Evolutionary conservation across 2,329 filamentous ascomycete genomes (phyloP).

Genomic region (Tetracladium maxilliforme): DNA sequence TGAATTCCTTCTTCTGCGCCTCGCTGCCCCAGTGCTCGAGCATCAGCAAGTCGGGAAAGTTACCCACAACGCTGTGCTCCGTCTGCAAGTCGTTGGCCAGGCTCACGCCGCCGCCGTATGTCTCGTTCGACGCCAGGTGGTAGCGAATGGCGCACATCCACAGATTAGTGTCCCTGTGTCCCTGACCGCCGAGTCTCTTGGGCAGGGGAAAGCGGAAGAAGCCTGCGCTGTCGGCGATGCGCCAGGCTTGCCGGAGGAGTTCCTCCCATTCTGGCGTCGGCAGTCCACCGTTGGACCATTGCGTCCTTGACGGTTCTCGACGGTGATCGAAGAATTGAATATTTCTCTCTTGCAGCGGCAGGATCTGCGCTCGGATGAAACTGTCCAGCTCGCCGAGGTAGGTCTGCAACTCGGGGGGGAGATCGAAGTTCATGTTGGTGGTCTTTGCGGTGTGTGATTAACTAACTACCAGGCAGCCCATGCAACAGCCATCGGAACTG

Average conservation of each 20-base stretch:
- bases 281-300: constrained; percentile 42
- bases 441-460: no score
- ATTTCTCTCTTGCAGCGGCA: constrained; percentile 43
- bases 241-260: constrained; percentile 30
- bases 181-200: constrained; percentile 35
- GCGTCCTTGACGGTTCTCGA: constrained; percentile 43
- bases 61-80: constrained; percentile 46
- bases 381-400: constrained; percentile 34
- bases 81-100: constrained; percentile 51
- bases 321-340: constrained; percentile 52
- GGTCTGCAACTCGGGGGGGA: constrained; percentile 30
- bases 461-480: no score
- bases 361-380: constrained; percentile 39
- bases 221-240: constrained; percentile 39
- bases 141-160: constrained; percentile 50
- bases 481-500: no score
- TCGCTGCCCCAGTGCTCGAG: constrained; percentile 41
- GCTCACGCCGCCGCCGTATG: constrained; percentile 31
- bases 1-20: constrained; percentile 36
- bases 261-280: constrained; percentile 43
- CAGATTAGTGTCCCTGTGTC: constrained; percentile 32
- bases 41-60: constrained; percentile 49
- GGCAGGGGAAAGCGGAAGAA: constrained; percentile 46
- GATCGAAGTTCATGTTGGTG: constrained; percentile 34
- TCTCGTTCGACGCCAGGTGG: constrained; percentile 36